Conservation (phyloP, 1,139 yeast genomes). For the Kodamaea derodonti region DNA sequence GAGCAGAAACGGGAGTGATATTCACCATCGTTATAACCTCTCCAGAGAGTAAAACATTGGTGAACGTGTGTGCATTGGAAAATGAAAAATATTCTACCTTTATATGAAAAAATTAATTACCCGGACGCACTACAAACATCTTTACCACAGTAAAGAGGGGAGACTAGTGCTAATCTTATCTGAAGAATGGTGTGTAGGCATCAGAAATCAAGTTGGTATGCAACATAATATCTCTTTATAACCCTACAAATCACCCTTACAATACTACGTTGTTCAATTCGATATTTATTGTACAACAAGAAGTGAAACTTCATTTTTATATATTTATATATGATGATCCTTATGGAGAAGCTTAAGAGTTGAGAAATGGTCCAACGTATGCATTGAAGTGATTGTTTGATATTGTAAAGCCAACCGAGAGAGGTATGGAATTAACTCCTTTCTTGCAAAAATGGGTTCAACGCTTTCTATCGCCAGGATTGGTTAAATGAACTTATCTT, state of each 20-base stretch:
- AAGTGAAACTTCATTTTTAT: constrained; percentile 1
- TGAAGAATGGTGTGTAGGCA: background rate
- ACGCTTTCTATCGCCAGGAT: too few relatives aligned
- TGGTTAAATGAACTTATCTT: too few relatives aligned
- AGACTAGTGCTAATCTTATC: background rate
- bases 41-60: constrained; percentile 6
- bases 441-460: too few relatives aligned
- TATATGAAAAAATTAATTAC: constrained; percentile 4
- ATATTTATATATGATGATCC: background rate
- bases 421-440: too few relatives aligned
- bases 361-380: too few relatives aligned
- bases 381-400: too few relatives aligned
- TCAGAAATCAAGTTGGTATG: too few relatives aligned
- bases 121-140: constrained; percentile 6
- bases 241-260: background rate
- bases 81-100: background rate
- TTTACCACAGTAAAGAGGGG: too few relatives aligned
- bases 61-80: too few relatives aligned
- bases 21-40: constrained; percentile 4
- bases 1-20: constrained; percentile 71
- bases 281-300: constrained; percentile 1
- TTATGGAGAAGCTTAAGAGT: too few relatives aligned
- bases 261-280: background rate
- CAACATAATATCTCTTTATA: background rate
- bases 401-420: too few relatives aligned